Evolutionary conservation across 176 grass and related monocot genomes (phyloP).

Genomic region (Tillandsia leiboldiana): DNA sequence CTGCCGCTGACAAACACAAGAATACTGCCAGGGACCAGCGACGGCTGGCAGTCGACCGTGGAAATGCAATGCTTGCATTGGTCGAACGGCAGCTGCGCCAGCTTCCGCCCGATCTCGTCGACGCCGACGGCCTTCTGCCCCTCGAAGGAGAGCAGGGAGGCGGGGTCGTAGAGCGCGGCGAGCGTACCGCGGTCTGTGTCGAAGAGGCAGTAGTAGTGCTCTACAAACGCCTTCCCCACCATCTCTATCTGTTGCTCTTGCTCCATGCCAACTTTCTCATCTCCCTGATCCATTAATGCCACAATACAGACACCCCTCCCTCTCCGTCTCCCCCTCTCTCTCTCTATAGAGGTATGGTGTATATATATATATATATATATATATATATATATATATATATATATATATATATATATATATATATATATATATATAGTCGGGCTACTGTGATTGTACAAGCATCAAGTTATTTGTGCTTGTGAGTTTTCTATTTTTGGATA

Average conservation of each 20-base stretch:
- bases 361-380: no score
- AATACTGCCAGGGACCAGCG: constrained; percentile 37
- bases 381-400: no score
- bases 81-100: constrained; percentile 50
- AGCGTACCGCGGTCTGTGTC: constrained; percentile 47
- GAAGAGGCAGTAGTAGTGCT: constrained; percentile 69
- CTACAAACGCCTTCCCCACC: constrained; percentile 68
- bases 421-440: no score
- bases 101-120: constrained; percentile 42
- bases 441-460: no score
- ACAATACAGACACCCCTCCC: not conserved
- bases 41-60: constrained; percentile 69
- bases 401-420: no score
- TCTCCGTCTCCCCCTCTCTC: not conserved
- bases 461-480: no score
- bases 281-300: not conserved
- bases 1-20: constrained; percentile 67
- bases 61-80: constrained; percentile 47
- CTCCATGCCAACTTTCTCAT: not conserved
- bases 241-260: constrained; percentile 27
- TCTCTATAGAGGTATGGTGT: no score
- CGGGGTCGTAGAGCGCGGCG: constrained; percentile 37
- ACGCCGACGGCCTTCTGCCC: constrained; percentile 40
- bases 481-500: no score
- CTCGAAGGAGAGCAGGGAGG: constrained; percentile 77